Evolutionary conservation across 2,329 filamentous ascomycete species (phyloP).

Genomic region (Monilinia fructicola): DNA sequence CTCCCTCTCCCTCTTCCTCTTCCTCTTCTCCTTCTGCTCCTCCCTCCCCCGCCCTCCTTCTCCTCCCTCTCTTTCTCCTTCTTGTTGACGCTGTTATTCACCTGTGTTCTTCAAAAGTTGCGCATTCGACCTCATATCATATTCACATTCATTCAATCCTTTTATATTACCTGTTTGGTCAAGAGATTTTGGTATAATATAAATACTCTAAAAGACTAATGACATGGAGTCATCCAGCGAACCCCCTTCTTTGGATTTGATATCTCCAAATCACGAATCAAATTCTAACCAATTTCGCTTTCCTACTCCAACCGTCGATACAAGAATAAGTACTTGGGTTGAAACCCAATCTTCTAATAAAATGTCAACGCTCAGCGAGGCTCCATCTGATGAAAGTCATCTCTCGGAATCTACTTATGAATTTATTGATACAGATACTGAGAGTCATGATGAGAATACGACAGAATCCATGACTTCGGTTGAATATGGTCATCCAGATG

Average conservation of each 20-base stretch:
- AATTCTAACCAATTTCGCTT: constrained; percentile 33
- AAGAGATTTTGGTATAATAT: constrained; percentile 13
- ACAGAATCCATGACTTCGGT: constrained; percentile 42
- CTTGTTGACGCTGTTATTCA: constrained; percentile 4
- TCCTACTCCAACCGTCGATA: constrained; percentile 35
- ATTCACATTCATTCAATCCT: constrained; percentile 7
- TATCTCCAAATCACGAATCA: constrained; percentile 23
- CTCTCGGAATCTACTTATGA: constrained; percentile 41
- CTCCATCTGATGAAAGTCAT: constrained; percentile 35
- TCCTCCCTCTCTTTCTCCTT: background rate
- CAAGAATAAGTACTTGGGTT: constrained; percentile 38
- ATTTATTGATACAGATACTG: constrained; percentile 41
- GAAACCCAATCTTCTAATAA: constrained; percentile 32
- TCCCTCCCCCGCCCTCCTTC: background rate
- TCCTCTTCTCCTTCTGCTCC: background rate
- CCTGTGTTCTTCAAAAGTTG: constrained; percentile 6
- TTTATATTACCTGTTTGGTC: background rate
- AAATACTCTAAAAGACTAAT: constrained; percentile 35
- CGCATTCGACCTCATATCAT: constrained; percentile 4
- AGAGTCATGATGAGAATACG: constrained; percentile 40
- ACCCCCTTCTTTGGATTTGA: constrained; percentile 26
- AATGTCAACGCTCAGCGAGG: constrained; percentile 38
- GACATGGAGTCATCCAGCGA: constrained; percentile 37
- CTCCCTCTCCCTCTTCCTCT: too few species aligned
- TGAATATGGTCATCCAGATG: constrained; percentile 40